These are phyloP conservation scores for Xylaria acuta DNA, from an alignment of 495 filamentous ascomycete genomes.

Conservation along the genomic window DNA sequence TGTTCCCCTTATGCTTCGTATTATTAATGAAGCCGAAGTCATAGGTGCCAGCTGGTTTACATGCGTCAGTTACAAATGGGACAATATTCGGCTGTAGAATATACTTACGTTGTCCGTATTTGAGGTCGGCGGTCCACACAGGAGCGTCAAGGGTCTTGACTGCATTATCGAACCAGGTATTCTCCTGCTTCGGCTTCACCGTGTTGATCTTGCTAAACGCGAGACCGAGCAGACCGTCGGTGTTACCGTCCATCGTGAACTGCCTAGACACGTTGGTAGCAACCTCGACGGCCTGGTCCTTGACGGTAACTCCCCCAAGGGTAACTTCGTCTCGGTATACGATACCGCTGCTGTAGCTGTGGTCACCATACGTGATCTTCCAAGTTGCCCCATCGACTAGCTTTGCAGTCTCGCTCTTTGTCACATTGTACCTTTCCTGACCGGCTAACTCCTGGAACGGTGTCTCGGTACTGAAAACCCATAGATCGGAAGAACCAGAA, in stretches of 20 bases:
- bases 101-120: constrained; percentile 55
- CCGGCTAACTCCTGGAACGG: constrained; percentile 56
- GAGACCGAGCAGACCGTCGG: constrained; percentile 74
- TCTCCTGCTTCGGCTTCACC: constrained; percentile 62
- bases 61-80: constrained; percentile 11
- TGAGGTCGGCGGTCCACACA: constrained; percentile 72
- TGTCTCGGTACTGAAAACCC: constrained; percentile 44
- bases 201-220: constrained; percentile 76
- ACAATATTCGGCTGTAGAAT: neutral
- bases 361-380: constrained; percentile 74
- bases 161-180: constrained; percentile 77
- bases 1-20: constrained; percentile 64
- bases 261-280: constrained; percentile 63
- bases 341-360: constrained; percentile 65
- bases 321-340: constrained; percentile 74
- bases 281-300: constrained; percentile 70
- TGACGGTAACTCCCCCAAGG: constrained; percentile 66
- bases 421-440: constrained; percentile 59
- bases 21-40: constrained; percentile 74
- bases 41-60: constrained; percentile 62
- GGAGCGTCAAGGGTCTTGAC: constrained; percentile 59
- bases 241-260: constrained; percentile 64
- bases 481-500: constrained; percentile 76
- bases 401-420: constrained; percentile 49
- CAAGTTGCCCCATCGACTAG: constrained; percentile 61